These are phyloP conservation scores for Phylloporus rhodoxanthus DNA, from an alignment of 768 basidiomycete genomes.

Conservation along the genomic window DNA sequence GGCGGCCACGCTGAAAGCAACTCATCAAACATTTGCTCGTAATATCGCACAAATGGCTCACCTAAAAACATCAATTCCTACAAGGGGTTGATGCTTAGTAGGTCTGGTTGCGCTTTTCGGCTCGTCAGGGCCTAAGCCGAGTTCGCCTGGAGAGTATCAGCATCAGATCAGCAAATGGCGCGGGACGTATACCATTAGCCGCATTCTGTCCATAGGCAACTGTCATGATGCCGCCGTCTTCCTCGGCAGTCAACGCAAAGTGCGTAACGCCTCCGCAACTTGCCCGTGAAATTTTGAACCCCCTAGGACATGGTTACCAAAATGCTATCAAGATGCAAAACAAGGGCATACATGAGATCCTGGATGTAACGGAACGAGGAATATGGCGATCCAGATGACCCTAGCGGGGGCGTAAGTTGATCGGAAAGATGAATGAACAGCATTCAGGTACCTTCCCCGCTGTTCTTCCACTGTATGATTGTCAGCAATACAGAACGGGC, in stretches of 20 bases:
- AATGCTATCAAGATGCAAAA: not conserved
- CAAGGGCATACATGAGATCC: slow-evolving; percentile 64
- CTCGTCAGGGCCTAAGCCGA: slow-evolving; percentile 73
- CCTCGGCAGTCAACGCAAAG: slow-evolving; percentile 72
- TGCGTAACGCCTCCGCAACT: slow-evolving; percentile 86
- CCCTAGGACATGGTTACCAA: slow-evolving; percentile 39
- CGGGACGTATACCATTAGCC: slow-evolving; percentile 52
- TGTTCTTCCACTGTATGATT: slow-evolving; percentile 78
- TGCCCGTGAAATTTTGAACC: slow-evolving; percentile 67
- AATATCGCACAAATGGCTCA: slow-evolving; percentile 41
- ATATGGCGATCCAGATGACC: slow-evolving; percentile 85
- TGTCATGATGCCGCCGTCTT: slow-evolving; percentile 72
- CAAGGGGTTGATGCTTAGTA: slow-evolving; percentile 59
- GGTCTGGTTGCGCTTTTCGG: slow-evolving; percentile 87
- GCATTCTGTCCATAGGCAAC: slow-evolving; percentile 84
- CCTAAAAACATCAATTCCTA: slow-evolving; percentile 69
- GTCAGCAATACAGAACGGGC: not conserved
- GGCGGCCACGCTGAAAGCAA: slow-evolving; percentile 58
- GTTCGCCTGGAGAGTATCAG: slow-evolving; percentile 49
- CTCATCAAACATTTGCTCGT: not conserved
- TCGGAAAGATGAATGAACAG: not conserved
- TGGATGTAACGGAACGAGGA: slow-evolving; percentile 83
- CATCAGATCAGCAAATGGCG: not conserved
- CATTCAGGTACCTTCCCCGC: slow-evolving; percentile 66
- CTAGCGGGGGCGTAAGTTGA: slow-evolving; percentile 36